Percentiles rank a stretch among this genome's conserved stretches.
phyloP scores from a whole-genome alignment of 2,329 filamentous ascomycete genomes.

The Diaporthe vaccinii region DNA sequence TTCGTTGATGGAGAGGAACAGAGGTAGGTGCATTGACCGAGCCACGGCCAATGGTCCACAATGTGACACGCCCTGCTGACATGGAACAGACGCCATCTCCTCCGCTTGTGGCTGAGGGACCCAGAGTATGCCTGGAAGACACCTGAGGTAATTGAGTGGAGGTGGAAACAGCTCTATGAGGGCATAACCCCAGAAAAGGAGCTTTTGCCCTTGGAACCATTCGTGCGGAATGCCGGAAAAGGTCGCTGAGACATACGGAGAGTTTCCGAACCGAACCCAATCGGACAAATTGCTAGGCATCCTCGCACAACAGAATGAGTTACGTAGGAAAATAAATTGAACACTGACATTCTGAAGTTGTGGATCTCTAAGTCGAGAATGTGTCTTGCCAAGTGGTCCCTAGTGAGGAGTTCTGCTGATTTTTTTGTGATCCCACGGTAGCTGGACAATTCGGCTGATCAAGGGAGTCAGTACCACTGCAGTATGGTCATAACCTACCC shows the following conservation, averaged over 20 bases:
- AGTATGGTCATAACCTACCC: too few relatives aligned
- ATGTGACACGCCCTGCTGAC: constrained; percentile 56
- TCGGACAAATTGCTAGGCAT: too few relatives aligned
- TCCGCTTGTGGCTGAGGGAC: constrained; percentile 65
- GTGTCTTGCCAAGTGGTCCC: too few relatives aligned
- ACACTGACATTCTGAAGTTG: too few relatives aligned
- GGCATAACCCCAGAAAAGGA: constrained; percentile 64
- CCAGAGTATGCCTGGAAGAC: constrained; percentile 63
- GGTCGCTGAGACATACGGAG: constrained; percentile 37
- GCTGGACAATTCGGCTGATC: too few relatives aligned
- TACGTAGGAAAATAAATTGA: too few relatives aligned
- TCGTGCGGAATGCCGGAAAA: constrained; percentile 56
- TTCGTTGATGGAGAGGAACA: constrained; percentile 61
- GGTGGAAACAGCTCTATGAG: constrained; percentile 68
- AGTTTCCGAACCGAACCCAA: too few relatives aligned
- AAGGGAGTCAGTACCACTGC: too few relatives aligned
- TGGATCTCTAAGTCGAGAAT: too few relatives aligned
- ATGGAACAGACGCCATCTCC: constrained; percentile 58
- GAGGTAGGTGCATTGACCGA: constrained; percentile 52
- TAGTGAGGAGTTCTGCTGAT: too few relatives aligned
- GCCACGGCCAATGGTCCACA: constrained; percentile 53
- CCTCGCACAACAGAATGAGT: too few relatives aligned
- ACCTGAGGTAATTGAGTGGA: constrained; percentile 56
- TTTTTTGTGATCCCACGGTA: too few relatives aligned
- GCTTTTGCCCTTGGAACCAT: constrained; percentile 70